Evolutionary conservation across 805 yeast genomes (phyloP).

Genomic region (Candida xyloterini): DNA sequence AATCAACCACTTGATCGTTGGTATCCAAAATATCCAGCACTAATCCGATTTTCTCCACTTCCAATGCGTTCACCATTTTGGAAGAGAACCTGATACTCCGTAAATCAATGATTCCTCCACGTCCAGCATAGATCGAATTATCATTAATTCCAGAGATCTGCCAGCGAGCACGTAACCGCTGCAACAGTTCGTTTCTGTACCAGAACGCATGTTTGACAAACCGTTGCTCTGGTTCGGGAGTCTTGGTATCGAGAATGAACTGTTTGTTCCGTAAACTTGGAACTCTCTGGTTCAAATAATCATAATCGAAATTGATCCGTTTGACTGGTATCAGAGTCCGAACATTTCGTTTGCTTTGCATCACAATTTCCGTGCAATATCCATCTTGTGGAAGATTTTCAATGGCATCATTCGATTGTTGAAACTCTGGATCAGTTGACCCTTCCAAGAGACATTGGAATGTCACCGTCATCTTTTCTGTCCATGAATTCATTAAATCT

Average conservation of each 20-base stretch:
- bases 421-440: conserved; percentile 22
- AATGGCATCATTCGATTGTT: conserved; percentile 22
- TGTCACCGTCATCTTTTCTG: conserved; percentile 43
- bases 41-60: conserved; percentile 46
- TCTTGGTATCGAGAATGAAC: conserved; percentile 55
- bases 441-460: conserved; percentile 26
- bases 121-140: conserved; percentile 30
- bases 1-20: conserved; percentile 15
- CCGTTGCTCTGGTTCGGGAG: conserved; percentile 53
- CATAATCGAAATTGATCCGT: conserved; percentile 44
- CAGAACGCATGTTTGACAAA: conserved; percentile 70
- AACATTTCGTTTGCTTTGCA: conserved; percentile 30
- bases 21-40: conserved; percentile 32
- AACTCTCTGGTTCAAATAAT: conserved; percentile 48
- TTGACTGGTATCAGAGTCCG: conserved; percentile 71
- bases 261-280: conserved; percentile 74
- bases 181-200: conserved; percentile 68
- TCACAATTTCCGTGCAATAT: conserved; percentile 15
- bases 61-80: conserved; percentile 55
- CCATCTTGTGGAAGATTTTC: conserved; percentile 14
- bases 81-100: conserved; percentile 62
- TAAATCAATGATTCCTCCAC: conserved; percentile 61
- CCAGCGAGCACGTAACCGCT: conserved; percentile 68
- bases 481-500: conserved; percentile 83
- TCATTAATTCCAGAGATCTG: conserved; percentile 25